These are phyloP conservation scores for Alloascoidea africana DNA, from an alignment of 805 yeast species.

Conservation along the genomic window DNA sequence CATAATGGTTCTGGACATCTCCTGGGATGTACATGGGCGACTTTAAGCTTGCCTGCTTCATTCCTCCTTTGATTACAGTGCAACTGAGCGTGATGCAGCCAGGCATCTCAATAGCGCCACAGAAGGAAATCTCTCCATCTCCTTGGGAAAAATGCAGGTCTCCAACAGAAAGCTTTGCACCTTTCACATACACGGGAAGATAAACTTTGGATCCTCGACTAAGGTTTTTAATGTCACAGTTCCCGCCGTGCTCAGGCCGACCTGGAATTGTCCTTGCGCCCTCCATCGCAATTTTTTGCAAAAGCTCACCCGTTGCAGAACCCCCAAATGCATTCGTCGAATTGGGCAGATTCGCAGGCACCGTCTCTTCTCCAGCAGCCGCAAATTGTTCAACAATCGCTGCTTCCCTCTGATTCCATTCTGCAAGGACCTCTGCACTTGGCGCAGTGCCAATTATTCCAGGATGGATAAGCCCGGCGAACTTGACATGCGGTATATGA, in stretches of 20 bases:
- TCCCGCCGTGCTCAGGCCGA: conserved; percentile 37
- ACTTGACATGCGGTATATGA: conserved; percentile 33
- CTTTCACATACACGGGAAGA: conserved; percentile 30
- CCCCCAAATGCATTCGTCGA: conserved; percentile 25
- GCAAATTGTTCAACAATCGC: conserved; percentile 14
- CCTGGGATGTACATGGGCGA: conserved; percentile 34
- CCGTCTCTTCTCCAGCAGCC: conserved; percentile 12
- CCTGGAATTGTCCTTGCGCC: conserved; percentile 43
- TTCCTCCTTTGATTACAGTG: conserved; percentile 26
- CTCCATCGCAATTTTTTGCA: conserved; percentile 18
- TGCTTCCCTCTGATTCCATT: conserved; percentile 30
- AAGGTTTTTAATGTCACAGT: conserved; percentile 35
- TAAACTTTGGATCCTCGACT: conserved; percentile 33
- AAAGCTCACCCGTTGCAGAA: conserved; percentile 17
- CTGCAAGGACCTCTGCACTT: conserved; percentile 23
- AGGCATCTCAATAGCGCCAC: conserved; percentile 40
- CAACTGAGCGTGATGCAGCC: conserved; percentile 29
- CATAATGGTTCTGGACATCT: conserved; percentile 30
- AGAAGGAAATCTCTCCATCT: conserved; percentile 37
- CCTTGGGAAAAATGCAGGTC: conserved; percentile 38
- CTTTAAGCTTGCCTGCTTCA: conserved; percentile 23
- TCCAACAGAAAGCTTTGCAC: conserved; percentile 32
- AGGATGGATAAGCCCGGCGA: conserved; percentile 35
- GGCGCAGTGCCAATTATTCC: conserved; percentile 38
- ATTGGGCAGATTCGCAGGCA: conserved; percentile 28